These are phyloP conservation scores for Fusarium buharicum DNA, from an alignment of 2,329 filamentous ascomycete genomes.

Conservation along the genomic window DNA sequence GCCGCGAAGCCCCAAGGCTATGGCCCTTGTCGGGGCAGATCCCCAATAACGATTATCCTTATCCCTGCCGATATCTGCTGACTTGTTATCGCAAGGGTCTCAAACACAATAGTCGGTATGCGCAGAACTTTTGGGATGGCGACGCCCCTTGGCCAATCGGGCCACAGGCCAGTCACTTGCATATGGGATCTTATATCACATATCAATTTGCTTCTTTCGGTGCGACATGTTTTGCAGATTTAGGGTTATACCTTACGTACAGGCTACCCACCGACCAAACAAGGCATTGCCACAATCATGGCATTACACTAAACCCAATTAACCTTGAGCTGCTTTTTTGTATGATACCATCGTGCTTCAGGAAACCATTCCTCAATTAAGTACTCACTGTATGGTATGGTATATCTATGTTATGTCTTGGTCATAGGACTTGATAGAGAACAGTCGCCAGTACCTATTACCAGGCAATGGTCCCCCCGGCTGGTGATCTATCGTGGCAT, in stretches of 20 bases:
- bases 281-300: slow-evolving; percentile 1
- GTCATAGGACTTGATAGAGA: too few relatives aligned
- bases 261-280: not conserved
- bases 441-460: too few relatives aligned
- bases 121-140: not conserved
- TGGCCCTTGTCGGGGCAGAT: slow-evolving; percentile 23
- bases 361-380: not conserved
- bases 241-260: not conserved
- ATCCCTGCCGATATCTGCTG: not conserved
- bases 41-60: not conserved
- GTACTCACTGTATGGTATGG: not conserved
- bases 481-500: not conserved
- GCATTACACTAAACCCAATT: not conserved
- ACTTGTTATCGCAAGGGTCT: not conserved
- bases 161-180: slow-evolving; percentile 12
- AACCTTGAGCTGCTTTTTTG: too few relatives aligned
- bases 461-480: not conserved
- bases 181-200: slow-evolving; percentile 7
- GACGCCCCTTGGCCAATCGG: not conserved
- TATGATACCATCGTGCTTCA: not conserved
- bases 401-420: too few relatives aligned
- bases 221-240: slow-evolving; percentile 13
- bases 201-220: slow-evolving; percentile 22
- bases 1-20: slow-evolving; percentile 30
- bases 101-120: not conserved